phyloP scores from a whole-genome alignment of 495 filamentous ascomycete genomes.

The Podospora sp. region DNA sequence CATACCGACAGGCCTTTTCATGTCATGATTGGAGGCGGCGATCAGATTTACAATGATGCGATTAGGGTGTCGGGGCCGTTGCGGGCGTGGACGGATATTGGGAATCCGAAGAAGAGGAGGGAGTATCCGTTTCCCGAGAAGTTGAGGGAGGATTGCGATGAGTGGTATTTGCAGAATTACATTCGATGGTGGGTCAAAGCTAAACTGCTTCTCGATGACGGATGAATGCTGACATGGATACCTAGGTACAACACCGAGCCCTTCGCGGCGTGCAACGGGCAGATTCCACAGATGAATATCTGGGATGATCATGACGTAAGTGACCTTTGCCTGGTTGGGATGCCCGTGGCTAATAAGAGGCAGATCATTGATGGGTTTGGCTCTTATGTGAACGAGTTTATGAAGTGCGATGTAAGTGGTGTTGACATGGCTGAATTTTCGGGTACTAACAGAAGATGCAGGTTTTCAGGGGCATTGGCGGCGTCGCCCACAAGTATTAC shows the following conservation, averaged over 20 bases:
- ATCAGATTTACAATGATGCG: slow-evolving; percentile 94
- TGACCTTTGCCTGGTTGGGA: not conserved
- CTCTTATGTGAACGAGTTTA: slow-evolving; percentile 89
- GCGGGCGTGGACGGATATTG: slow-evolving; percentile 75
- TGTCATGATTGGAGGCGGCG: slow-evolving; percentile 91
- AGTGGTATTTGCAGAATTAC: slow-evolving; percentile 90
- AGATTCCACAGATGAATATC: slow-evolving; percentile 90
- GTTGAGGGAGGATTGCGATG: slow-evolving; percentile 76
- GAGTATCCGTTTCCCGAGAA: slow-evolving; percentile 73
- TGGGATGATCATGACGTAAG: slow-evolving; percentile 87
- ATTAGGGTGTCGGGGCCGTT: slow-evolving; percentile 83
- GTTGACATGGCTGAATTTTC: not conserved
- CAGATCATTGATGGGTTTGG: slow-evolving; percentile 92
- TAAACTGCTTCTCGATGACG: too few species aligned
- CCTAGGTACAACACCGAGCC: slow-evolving; percentile 75
- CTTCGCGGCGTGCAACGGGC: slow-evolving; percentile 79
- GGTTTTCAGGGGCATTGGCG: slow-evolving; percentile 90
- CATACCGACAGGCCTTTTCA: slow-evolving; percentile 78
- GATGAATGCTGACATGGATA: not conserved
- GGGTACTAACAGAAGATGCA: not conserved
- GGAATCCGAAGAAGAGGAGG: slow-evolving; percentile 79
- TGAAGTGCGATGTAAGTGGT: slow-evolving; percentile 66
- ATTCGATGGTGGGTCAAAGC: slow-evolving; percentile 61
- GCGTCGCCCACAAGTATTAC: slow-evolving; percentile 86
- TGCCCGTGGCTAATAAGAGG: slow-evolving; percentile 2